Conservation (phyloP, 805 yeast species). For the Starmerella kuoi region DNA sequence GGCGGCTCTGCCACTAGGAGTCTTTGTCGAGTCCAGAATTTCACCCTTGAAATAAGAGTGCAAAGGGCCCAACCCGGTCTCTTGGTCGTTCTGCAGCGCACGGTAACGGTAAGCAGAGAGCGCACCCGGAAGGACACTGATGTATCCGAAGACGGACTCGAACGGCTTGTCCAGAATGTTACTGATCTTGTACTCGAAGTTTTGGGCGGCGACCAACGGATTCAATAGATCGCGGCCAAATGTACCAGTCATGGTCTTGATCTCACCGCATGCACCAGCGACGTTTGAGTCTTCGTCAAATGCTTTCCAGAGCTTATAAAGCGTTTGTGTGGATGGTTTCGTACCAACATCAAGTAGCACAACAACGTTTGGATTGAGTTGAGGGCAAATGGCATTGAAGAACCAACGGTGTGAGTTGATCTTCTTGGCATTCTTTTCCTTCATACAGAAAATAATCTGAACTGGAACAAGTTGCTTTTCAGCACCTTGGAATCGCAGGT, state of each 20-base stretch:
- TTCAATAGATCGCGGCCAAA: constrained; percentile 69
- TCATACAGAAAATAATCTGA: constrained; percentile 81
- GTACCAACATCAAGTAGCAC: constrained; percentile 95
- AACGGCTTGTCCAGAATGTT: constrained; percentile 89
- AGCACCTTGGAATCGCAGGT: constrained; percentile 77
- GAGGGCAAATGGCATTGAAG: constrained; percentile 87
- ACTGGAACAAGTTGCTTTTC: constrained; percentile 80
- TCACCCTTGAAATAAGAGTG: constrained; percentile 87
- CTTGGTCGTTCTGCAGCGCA: constrained; percentile 72
- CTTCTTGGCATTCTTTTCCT: constrained; percentile 84
- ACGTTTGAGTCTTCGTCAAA: constrained; percentile 92
- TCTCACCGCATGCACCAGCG: constrained; percentile 99
- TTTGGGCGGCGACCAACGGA: constrained; percentile 91
- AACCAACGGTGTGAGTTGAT: constrained; percentile 97
- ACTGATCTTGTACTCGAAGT: constrained; percentile 95
- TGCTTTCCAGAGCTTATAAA: constrained; percentile 94
- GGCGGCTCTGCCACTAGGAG: constrained; percentile 39
- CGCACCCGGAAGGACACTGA: constrained; percentile 91
- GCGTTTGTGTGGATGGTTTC: constrained; percentile 73
- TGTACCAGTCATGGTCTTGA: constrained; percentile 87
- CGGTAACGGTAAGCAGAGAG: constrained; percentile 84
- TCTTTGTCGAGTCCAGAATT: constrained; percentile 40
- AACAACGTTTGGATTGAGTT: constrained; percentile 81
- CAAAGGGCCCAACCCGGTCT: constrained; percentile 78
- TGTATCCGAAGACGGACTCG: constrained; percentile 86